phyloP scores from a whole-genome alignment of 164 flowering plant species.

The Chloranthus sessilifolius region DNA sequence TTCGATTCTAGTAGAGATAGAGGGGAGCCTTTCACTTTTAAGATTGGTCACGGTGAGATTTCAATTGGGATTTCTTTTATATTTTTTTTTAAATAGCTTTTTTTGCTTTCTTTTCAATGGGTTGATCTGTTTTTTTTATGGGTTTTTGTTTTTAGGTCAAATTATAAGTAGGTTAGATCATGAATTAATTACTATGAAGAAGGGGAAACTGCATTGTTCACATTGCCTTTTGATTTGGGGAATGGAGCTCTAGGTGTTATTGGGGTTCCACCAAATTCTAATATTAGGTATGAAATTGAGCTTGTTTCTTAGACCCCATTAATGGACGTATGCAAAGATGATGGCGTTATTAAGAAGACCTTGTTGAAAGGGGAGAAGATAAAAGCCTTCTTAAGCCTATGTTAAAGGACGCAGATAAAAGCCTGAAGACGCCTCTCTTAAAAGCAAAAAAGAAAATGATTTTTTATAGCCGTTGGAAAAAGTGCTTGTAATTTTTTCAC shows the following conservation, averaged over 20 bases:
- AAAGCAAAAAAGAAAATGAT: too few species aligned
- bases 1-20: conserved; percentile 45
- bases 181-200: conserved; percentile 59
- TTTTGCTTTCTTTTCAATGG: neutral
- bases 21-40: conserved; percentile 38
- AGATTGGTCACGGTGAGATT: conserved; percentile 52
- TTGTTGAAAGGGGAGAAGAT: conserved; percentile 42
- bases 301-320: conserved; percentile 62
- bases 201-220: conserved; percentile 60
- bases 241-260: conserved; percentile 29
- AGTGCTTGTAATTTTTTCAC: too few species aligned
- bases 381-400: too few species aligned
- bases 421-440: too few species aligned
- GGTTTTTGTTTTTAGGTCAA: too few species aligned
- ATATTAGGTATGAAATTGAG: conserved; percentile 52
- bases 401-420: too few species aligned
- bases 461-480: too few species aligned
- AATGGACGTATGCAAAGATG: conserved; percentile 61
- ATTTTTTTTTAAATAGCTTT: neutral
- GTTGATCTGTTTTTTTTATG: too few species aligned
- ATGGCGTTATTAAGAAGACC: conserved; percentile 64
- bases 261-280: conserved; percentile 34
- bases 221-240: conserved; percentile 43
- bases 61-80: too few species aligned
- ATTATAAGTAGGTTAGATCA: conserved; percentile 40